Base-by-base conservation (phyloP, 2,329 filamentous ascomycete species). In the Dactylonectria macrodidyma region DNA sequence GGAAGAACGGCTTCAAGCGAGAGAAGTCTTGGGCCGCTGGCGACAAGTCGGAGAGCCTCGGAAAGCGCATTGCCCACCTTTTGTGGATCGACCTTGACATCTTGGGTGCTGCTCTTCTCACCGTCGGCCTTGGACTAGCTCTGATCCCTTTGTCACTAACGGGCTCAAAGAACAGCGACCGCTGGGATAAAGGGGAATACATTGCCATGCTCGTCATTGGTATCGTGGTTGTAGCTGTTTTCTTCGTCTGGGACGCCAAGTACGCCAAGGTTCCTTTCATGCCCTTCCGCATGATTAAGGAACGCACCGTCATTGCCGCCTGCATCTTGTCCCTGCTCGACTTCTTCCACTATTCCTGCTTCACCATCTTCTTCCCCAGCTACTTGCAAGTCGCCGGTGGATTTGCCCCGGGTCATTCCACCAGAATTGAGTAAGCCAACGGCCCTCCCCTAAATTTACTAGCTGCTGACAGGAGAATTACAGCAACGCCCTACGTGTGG, bases 341-440 rank as follows among this genome's bases (percentile, higher is more conserved):
- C 51, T 80, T 79, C 22, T 78, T 80, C 34, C 75, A 81, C 12
- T 81, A 84, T 57, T 79, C 79, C 2, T 71, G 80, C 34, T 83
- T 83, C 61, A 79, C 79, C 1, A 73, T 81, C 1, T 83, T 83
- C 69, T 82, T 83, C 54, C 79, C 81, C 0, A 83, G 81, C 50
- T 83, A 81, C 48, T 77, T 83, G 0, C 80, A 82, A 56, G 80
- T 83, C 2, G 81, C 80, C 14, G 80, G 78, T 0, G 75, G 77
- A 6, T 82, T 80, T 22, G 76, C 74, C 3, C 74, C 81, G 0
- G 81, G 78, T 0, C 74, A 78, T 7, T 78, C 81, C 0, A 82
- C 80, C 5, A 80, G 81, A 12, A 82, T 80, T 8, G 78, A 80
- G 78, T 79, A 73, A 66, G 76, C 2, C n/a, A 6, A 61, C 12